Percentiles rank a stretch among this genome's conserved stretches.
Evolutionary conservation across 78 protist genomes (phyloP).

Genomic region (Pelomyxa schiedti): DNA sequence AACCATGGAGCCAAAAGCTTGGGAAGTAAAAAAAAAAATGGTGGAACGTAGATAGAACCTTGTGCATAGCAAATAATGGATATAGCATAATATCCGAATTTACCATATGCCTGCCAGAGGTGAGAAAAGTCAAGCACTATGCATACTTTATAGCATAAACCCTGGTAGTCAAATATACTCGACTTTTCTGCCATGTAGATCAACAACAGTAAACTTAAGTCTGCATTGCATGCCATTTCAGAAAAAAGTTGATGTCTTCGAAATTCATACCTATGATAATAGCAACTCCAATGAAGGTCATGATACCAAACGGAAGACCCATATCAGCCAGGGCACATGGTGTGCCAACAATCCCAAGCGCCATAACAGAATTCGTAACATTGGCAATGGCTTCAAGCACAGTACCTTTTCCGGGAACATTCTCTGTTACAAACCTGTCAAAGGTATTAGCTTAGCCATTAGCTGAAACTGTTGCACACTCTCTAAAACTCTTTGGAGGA

Average conservation of each 20-base stretch:
- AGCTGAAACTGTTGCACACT: too few species aligned
- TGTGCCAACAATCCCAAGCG: too few species aligned
- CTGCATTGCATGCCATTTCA: too few species aligned
- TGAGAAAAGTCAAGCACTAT: background rate
- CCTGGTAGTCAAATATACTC: background rate
- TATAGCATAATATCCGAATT: background rate
- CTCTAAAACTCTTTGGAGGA: too few species aligned
- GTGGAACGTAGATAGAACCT: too few species aligned
- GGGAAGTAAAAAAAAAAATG: too few species aligned
- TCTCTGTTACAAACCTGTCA: too few species aligned
- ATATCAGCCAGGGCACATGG: background rate
- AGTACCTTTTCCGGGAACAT: too few species aligned
- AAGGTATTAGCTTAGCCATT: too few species aligned
- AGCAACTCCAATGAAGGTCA: background rate
- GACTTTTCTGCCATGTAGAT: background rate
- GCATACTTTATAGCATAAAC: background rate
- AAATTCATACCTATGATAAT: background rate
- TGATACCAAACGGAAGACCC: background rate
- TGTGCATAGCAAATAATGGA: background rate
- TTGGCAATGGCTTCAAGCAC: too few species aligned
- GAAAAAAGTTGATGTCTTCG: too few species aligned
- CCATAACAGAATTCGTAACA: too few species aligned
- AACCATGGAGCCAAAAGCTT: slow-evolving; percentile 9
- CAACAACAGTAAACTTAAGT: background rate
- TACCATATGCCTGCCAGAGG: background rate